Evolutionary conservation across 2,329 filamentous ascomycete genomes (phyloP), one percentile per base, ranked within the genome.

Genomic region (Colletotrichum chlorophyti): DNA sequence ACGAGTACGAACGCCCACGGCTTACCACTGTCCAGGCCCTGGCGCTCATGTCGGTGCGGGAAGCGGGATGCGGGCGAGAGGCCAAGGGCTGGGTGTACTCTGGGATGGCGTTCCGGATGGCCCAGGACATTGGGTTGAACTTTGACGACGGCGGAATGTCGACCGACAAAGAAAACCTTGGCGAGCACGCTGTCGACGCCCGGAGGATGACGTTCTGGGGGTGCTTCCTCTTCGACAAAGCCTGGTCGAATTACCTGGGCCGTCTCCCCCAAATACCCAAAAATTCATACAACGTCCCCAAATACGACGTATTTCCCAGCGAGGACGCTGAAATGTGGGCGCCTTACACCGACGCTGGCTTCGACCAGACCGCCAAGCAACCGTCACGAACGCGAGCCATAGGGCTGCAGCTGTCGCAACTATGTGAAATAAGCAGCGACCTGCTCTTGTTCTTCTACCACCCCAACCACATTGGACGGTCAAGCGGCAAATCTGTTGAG

Each of bases 41-140:
- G 52, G 93, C 93, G 0, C 79, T 98, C 62, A 97, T 99, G 93
- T 97, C 93, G 7, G 94, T 98, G 1, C 84, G 95, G 60, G 95
- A 99, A 76, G 95, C 94, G 3, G 95, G 95, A 1, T 98, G 94
- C 71, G 94, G 91, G 0, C 84, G 94, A 37, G 95, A 98, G 75
- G 92, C 92, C 34, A 96, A 95, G 73, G 95, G 95, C 1, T 99
- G 95, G 95, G 93, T 97, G 4, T 98, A 98, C 73, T 97, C 92
- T 67, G 94, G 95, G 46, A 97, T 99, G 91, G 95, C 91, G 68
- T 98, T 99, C 71, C 89, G 95, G 40, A 98, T 99, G 94, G 94
- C 93, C 1, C 91, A 90, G 71, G 95, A 99, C 67, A 84, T 99
- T 63, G 95, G 95, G 1, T 80, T 99, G 50, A 96, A 97, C 68